phyloP scores from a whole-genome alignment of 805 yeast species.

The Jamesozyma spencerorum region DNA sequence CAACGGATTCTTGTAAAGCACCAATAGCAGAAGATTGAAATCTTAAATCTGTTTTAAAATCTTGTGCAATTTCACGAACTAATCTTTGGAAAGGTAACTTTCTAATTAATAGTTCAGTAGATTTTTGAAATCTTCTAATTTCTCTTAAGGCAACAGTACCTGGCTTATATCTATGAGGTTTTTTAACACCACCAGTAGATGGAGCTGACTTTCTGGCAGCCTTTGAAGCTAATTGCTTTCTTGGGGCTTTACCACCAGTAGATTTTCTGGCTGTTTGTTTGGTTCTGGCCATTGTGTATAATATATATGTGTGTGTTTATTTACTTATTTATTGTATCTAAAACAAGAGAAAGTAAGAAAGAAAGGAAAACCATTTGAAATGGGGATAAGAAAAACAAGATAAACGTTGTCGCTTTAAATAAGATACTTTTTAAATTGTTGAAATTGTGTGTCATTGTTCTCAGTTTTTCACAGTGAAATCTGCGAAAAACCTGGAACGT shows the following conservation, averaged over 20 bases:
- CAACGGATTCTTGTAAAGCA: constrained; percentile 97
- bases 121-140: constrained; percentile 94
- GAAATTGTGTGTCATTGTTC: not conserved
- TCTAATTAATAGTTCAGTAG: constrained; percentile 90
- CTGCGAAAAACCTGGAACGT: not conserved
- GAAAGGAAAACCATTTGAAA: not conserved
- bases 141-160: constrained; percentile 96
- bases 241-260: constrained; percentile 94
- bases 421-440: too few relatives aligned
- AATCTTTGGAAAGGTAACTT: constrained; percentile 96
- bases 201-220: constrained; percentile 93
- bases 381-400: not conserved
- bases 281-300: constrained; percentile 67
- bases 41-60: constrained; percentile 85
- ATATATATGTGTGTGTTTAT: constrained; percentile 2
- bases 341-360: not conserved
- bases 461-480: not conserved
- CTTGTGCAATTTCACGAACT: constrained; percentile 93
- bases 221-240: constrained; percentile 86
- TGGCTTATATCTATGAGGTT: constrained; percentile 94
- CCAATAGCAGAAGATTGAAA: constrained; percentile 97
- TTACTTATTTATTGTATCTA: too few relatives aligned
- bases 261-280: constrained; percentile 92
- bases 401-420: not conserved
- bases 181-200: constrained; percentile 86